These are phyloP conservation scores for Phytophthora hybrid DNA, from an alignment of 352 stramenopile genomes.

Conservation along the genomic window DNA sequence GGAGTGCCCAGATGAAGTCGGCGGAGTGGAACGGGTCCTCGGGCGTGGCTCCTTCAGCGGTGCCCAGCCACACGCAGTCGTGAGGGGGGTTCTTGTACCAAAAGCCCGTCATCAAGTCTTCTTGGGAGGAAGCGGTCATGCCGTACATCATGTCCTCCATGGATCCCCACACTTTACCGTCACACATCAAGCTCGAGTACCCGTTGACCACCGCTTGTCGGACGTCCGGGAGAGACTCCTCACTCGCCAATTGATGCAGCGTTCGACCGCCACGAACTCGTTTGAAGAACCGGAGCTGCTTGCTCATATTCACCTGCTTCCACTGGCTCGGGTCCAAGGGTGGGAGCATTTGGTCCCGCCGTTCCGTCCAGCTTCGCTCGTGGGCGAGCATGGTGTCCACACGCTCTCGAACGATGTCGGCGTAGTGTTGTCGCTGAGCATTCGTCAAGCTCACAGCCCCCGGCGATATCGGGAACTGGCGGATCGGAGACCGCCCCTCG, in stretches of 20 bases:
- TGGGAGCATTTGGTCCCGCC: slow-evolving; percentile 35
- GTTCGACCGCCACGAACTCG: slow-evolving; percentile 37
- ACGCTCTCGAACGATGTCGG: slow-evolving; percentile 42
- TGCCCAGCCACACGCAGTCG: slow-evolving; percentile 53
- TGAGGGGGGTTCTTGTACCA: slow-evolving; percentile 43
- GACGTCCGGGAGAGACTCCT: slow-evolving; percentile 37
- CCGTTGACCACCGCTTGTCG: slow-evolving; percentile 36
- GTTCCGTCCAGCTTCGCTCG: background rate
- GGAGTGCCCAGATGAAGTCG: slow-evolving; percentile 51
- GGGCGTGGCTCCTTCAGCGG: slow-evolving; percentile 30
- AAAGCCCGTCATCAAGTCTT: slow-evolving; percentile 49
- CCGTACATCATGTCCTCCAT: slow-evolving; percentile 63
- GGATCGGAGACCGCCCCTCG: slow-evolving; percentile 25
- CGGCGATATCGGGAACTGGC: slow-evolving; percentile 39
- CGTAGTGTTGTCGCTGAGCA: slow-evolving; percentile 47
- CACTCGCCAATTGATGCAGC: slow-evolving; percentile 34
- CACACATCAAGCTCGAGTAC: slow-evolving; percentile 47
- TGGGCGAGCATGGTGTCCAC: slow-evolving; percentile 44
- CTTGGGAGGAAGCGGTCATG: slow-evolving; percentile 38
- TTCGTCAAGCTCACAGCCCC: slow-evolving; percentile 38
- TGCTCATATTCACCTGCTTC: slow-evolving; percentile 46
- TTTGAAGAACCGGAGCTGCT: slow-evolving; percentile 53
- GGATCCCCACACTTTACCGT: slow-evolving; percentile 45
- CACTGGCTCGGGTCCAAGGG: slow-evolving; percentile 54
- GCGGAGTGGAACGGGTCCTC: slow-evolving; percentile 52